phyloP scores from a whole-genome alignment of 2,329 filamentous ascomycete genomes.

The Cercospora beticola region DNA sequence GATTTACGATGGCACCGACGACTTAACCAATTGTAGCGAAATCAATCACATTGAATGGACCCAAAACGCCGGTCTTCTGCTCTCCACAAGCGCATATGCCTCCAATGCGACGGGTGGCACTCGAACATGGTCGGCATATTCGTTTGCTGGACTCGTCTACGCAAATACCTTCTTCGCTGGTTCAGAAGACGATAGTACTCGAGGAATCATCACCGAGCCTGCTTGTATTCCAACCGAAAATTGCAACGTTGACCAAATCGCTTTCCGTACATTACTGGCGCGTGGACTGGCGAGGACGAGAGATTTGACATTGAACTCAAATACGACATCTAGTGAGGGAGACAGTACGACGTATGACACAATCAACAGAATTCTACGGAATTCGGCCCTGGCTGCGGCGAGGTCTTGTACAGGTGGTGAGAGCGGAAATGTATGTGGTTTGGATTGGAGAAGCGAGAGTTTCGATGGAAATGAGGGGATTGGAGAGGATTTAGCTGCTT shows the following conservation, averaged over 20 bases:
- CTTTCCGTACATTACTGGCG: slow-evolving; percentile 70
- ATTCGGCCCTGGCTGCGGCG: slow-evolving; percentile 56
- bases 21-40: slow-evolving; percentile 54
- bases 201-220: slow-evolving; percentile 60
- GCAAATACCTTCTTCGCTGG: slow-evolving; percentile 41
- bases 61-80: slow-evolving; percentile 64
- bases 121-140: slow-evolving; percentile 28
- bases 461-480: slow-evolving; percentile 51
- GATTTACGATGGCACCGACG: slow-evolving; percentile 64
- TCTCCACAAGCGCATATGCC: slow-evolving; percentile 62
- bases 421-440: slow-evolving; percentile 42
- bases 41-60: slow-evolving; percentile 58
- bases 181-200: slow-evolving; percentile 44
- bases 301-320: slow-evolving; percentile 12
- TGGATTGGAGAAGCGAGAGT: slow-evolving; percentile 40
- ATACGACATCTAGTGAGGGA: slow-evolving; percentile 37
- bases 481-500: slow-evolving; percentile 55
- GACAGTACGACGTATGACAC: slow-evolving; percentile 25
- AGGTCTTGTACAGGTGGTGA: slow-evolving; percentile 52
- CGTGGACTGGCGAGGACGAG: slow-evolving; percentile 23
- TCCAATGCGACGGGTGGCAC: slow-evolving; percentile 2
- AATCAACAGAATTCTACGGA: slow-evolving; percentile 26
- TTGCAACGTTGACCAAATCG: slow-evolving; percentile 70
- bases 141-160: not conserved
- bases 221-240: slow-evolving; percentile 61